These are phyloP conservation scores for Aspergillus niger DNA, from an alignment of 2,329 filamentous ascomycete species.

Conservation along the genomic window DNA sequence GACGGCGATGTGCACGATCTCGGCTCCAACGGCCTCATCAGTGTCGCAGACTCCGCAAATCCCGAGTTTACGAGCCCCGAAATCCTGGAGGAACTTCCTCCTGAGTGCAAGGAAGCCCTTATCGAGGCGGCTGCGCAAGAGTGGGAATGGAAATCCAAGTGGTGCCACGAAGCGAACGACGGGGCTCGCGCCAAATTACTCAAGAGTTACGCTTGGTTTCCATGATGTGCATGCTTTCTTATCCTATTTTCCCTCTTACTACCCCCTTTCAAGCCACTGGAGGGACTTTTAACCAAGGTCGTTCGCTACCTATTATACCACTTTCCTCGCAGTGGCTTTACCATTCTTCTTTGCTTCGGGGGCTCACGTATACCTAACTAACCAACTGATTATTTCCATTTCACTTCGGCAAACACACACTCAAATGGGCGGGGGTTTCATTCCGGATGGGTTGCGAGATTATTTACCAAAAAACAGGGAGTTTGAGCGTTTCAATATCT, in stretches of 20 bases:
- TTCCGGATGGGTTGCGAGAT: constrained; percentile 21
- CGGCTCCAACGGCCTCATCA: constrained; percentile 46
- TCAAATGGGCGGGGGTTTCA: constrained; percentile 19
- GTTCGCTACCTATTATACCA: too few relatives aligned
- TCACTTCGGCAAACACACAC: background rate
- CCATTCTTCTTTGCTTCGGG: background rate
- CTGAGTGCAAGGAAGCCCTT: constrained; percentile 69
- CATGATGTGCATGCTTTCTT: constrained; percentile 24
- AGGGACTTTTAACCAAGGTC: background rate
- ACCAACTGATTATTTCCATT: background rate
- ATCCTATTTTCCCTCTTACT: background rate
- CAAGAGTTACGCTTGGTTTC: constrained; percentile 46
- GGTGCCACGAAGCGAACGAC: constrained; percentile 68
- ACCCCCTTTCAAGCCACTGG: background rate
- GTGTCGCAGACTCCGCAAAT: constrained; percentile 35
- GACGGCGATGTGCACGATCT: constrained; percentile 43
- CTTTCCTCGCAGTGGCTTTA: too few relatives aligned
- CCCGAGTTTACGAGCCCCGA: constrained; percentile 43
- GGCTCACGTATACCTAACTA: background rate
- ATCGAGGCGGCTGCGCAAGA: constrained; percentile 67
- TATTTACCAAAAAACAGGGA: constrained; percentile 14
- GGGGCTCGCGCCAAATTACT: constrained; percentile 39
- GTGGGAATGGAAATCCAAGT: constrained; percentile 70
- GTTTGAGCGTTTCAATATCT: constrained; percentile 14
- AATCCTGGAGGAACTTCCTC: constrained; percentile 47